Percentiles rank a stretch among this genome's conserved stretches.
Conservation (phyloP, 257 asterid species). For the Euphrasia confusa region DNA sequence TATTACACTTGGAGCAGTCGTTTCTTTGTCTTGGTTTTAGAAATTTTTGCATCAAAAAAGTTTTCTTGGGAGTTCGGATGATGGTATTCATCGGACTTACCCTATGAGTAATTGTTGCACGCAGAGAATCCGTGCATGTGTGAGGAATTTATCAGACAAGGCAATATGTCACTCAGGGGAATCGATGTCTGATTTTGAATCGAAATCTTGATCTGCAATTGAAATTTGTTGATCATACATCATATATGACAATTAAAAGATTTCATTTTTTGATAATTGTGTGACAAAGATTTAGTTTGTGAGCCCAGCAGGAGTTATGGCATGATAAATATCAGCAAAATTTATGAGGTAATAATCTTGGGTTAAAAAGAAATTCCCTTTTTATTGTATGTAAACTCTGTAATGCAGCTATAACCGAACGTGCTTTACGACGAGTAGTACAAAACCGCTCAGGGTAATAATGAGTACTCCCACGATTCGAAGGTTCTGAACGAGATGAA, state of each 20-base stretch:
- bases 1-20: slow-evolving; percentile 29
- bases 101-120: slow-evolving; percentile 50
- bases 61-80: slow-evolving; percentile 17
- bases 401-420: slow-evolving; percentile 23
- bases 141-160: slow-evolving; percentile 38
- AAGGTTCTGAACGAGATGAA: not conserved
- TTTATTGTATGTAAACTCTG: not conserved
- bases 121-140: slow-evolving; percentile 75
- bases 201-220: too few species aligned
- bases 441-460: too few species aligned
- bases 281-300: too few species aligned
- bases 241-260: not conserved
- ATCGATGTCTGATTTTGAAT: too few species aligned
- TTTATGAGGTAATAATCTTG: too few species aligned
- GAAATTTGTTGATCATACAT: not conserved
- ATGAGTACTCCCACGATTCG: not conserved
- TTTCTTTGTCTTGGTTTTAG: slow-evolving; percentile 24
- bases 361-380: too few species aligned
- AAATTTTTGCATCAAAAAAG: slow-evolving; percentile 24
- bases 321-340: too few species aligned
- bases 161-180: slow-evolving; percentile 32
- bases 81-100: too few species aligned
- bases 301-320: too few species aligned
- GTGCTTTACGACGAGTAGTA: too few species aligned
- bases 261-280: not conserved